A percentile compares a stretch with the other conserved stretches of the same genome.
Conservation (phyloP, 129 eudicot genomes). For the Lactuca sativa region DNA sequence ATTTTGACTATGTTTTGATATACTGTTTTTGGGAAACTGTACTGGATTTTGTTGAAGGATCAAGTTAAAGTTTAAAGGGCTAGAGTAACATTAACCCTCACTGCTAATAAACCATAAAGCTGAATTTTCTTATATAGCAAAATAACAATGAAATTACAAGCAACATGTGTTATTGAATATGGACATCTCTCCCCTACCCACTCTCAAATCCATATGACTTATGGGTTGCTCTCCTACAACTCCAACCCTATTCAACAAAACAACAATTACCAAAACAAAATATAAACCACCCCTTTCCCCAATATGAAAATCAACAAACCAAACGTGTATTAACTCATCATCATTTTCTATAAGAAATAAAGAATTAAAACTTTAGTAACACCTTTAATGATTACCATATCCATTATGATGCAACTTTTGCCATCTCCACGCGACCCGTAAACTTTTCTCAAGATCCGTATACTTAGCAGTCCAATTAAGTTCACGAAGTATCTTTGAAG, state of each 20-base stretch:
- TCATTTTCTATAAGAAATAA: conserved; percentile 7
- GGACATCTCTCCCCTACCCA: conserved; percentile 4
- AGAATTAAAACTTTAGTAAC: neutral
- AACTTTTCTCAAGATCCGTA: conserved; percentile 67
- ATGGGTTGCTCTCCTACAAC: conserved; percentile 28
- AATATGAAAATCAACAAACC: neutral
- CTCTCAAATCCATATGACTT: neutral
- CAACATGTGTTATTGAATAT: neutral
- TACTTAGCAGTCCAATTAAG: conserved; percentile 76
- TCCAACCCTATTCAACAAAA: conserved; percentile 20
- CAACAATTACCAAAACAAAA: conserved; percentile 2
- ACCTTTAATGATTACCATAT: conserved; percentile 31
- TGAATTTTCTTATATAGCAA: neutral
- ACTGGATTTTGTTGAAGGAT: no score
- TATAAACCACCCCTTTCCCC: neutral
- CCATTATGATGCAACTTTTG: conserved; percentile 67
- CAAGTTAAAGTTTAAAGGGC: no score
- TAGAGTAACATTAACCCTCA: no score
- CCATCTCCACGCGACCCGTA: conserved; percentile 86
- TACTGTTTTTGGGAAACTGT: no score
- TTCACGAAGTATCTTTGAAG: conserved; percentile 70
- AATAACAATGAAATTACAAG: conserved; percentile 16
- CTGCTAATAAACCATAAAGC: neutral
- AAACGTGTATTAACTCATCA: neutral
- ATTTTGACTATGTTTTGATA: no score